Evolutionary conservation across 306 rosid genomes (phyloP).

Genomic region (Alnus rubra): DNA sequence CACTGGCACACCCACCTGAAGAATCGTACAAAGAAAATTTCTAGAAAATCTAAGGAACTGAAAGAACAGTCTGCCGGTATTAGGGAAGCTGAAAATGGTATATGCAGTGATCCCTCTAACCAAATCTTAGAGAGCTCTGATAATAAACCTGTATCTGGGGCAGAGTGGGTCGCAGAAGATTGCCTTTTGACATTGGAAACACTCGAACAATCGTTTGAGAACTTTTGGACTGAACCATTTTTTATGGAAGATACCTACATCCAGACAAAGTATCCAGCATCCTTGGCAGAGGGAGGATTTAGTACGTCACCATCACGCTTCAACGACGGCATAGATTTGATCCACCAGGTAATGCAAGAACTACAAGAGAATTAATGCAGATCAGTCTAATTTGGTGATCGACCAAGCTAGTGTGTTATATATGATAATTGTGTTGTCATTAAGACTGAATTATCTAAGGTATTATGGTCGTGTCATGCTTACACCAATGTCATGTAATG

Average conservation of each 20-base stretch:
- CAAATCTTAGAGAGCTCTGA: constrained; percentile 41
- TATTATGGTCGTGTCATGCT: too few species aligned
- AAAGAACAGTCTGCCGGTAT: not conserved
- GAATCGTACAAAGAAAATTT: constrained; percentile 22
- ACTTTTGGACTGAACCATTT: constrained; percentile 68
- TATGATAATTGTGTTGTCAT: too few species aligned
- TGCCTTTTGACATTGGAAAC: not conserved
- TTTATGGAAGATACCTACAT: constrained; percentile 31
- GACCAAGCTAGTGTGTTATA: too few species aligned
- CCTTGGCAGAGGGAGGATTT: constrained; percentile 13
- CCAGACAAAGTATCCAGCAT: constrained; percentile 6
- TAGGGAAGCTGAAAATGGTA: constrained; percentile 20
- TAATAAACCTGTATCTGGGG: too few species aligned
- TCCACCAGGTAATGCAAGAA: too few species aligned
- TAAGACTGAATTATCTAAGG: too few species aligned
- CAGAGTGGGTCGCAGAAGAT: too few species aligned
- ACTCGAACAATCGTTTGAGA: constrained; percentile 27
- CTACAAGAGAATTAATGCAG: too few species aligned
- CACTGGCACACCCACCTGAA: constrained; percentile 67
- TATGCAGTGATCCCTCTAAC: not conserved
- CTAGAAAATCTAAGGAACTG: not conserved
- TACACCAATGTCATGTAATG: too few species aligned
- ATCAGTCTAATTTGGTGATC: too few species aligned
- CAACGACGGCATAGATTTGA: too few species aligned
- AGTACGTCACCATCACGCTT: too few species aligned